Conservation (phyloP, 305 asterid genomes). For the Nicotiana rustica region DNA sequence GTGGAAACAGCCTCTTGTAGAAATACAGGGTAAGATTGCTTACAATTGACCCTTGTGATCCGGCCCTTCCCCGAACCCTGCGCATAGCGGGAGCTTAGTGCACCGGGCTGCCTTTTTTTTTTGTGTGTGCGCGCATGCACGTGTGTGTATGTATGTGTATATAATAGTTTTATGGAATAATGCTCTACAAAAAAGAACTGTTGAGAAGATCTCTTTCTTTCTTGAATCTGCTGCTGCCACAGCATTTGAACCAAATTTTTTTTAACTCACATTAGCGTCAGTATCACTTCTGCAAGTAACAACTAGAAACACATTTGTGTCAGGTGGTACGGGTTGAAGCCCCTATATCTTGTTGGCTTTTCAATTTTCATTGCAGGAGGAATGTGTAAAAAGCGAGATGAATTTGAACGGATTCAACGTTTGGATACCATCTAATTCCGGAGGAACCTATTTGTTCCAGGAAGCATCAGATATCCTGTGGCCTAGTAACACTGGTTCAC, state of each 20-base stretch:
- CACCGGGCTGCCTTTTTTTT: too few relatives aligned
- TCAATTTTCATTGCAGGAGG: constrained; percentile 30
- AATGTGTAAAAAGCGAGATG: constrained; percentile 34
- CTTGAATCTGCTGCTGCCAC: background rate
- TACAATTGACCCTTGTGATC: too few relatives aligned
- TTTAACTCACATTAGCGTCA: background rate
- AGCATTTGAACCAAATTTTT: background rate
- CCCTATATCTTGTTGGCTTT: constrained; percentile 23
- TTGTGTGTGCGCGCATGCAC: too few relatives aligned
- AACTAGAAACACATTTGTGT: background rate
- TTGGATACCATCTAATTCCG: constrained; percentile 15
- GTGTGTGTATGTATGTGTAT: background rate
- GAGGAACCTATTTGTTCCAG: constrained; percentile 26
- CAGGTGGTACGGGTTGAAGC: background rate
- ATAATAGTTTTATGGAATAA: constrained; percentile 18
- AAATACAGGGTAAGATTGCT: too few relatives aligned
- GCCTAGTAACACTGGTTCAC: constrained; percentile 23
- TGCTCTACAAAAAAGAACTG: background rate
- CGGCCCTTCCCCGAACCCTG: too few relatives aligned
- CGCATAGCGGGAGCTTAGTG: too few relatives aligned
- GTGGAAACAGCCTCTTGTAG: too few relatives aligned
- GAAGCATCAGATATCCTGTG: constrained; percentile 3
- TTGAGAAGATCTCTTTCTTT: constrained; percentile 4
- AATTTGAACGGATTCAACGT: constrained; percentile 26
- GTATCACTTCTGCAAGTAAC: constrained; percentile 24